phyloP scores from a whole-genome alignment of 2,329 filamentous ascomycete genomes.

The Pyrenochaeta sp. region DNA sequence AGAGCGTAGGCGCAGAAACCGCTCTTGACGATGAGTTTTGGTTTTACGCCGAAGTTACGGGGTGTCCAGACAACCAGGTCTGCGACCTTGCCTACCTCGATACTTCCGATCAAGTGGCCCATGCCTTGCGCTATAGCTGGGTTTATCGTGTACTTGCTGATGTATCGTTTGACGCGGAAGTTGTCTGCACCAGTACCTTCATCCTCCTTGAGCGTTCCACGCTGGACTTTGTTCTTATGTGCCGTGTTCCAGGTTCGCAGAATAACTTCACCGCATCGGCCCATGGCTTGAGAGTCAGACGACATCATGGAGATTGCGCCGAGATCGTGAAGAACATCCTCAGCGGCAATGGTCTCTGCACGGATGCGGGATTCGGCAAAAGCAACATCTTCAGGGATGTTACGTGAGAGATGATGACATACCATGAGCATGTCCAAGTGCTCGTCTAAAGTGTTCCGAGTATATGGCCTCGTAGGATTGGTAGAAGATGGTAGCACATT shows the following conservation, averaged over 20 bases:
- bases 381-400: slow-evolving; percentile 94
- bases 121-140: slow-evolving; percentile 92
- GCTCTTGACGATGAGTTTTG: slow-evolving; percentile 80
- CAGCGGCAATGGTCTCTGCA: slow-evolving; percentile 93
- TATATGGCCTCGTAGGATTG: slow-evolving; percentile 91
- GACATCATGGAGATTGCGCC: slow-evolving; percentile 98
- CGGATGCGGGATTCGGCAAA: slow-evolving; percentile 95
- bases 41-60: slow-evolving; percentile 86
- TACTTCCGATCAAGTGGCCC: slow-evolving; percentile 81
- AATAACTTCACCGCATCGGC: slow-evolving; percentile 91
- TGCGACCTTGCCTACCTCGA: slow-evolving; percentile 89
- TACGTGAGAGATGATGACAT: slow-evolving; percentile 89
- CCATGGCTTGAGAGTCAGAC: slow-evolving; percentile 95
- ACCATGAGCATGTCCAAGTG: slow-evolving; percentile 99
- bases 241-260: slow-evolving; percentile 95
- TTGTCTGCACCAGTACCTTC: slow-evolving; percentile 83
- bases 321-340: slow-evolving; percentile 93
- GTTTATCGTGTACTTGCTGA: slow-evolving; percentile 97
- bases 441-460: slow-evolving; percentile 90
- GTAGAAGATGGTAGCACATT: slow-evolving; percentile 92
- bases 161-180: slow-evolving; percentile 88
- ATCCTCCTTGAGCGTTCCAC: slow-evolving; percentile 79
- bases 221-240: slow-evolving; percentile 92
- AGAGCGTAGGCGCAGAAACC: slow-evolving; percentile 83
- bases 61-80: slow-evolving; percentile 90